These are phyloP conservation scores for Rhytidiadelphus loreus DNA, from an alignment of 225 moss, liverwort and hornwort species.

Conservation along the genomic window DNA sequence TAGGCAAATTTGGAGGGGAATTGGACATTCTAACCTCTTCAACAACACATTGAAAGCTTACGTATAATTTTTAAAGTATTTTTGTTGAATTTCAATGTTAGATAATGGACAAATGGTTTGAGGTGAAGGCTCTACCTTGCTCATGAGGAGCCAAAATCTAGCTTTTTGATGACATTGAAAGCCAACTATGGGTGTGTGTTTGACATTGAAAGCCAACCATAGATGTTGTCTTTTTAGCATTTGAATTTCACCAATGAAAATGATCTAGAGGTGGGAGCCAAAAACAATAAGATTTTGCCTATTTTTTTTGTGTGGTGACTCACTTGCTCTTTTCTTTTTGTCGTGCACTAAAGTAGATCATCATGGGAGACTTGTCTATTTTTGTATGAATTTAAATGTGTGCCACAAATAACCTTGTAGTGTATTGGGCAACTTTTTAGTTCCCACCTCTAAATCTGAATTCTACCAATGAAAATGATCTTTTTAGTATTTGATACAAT, in stretches of 20 bases:
- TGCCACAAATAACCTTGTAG: too few relatives aligned
- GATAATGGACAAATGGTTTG: not conserved
- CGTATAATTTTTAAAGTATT: not conserved
- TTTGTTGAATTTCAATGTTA: not conserved
- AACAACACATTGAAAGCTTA: not conserved
- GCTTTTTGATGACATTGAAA: not conserved
- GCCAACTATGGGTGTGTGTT: too few relatives aligned
- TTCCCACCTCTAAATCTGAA: fast-evolving
- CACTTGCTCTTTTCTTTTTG: not conserved
- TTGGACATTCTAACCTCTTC: not conserved
- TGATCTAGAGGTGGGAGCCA: too few relatives aligned
- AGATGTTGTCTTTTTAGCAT: too few relatives aligned
- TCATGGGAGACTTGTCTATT: not conserved
- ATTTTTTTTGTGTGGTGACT: not conserved
- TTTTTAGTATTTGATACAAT: fast-evolving
- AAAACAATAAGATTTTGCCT: not conserved
- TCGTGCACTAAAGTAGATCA: not conserved
- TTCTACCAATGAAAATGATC: not conserved
- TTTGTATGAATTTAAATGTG: not conserved
- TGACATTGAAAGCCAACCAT: too few relatives aligned
- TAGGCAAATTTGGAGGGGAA: not conserved
- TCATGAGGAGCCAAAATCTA: fast-evolving
- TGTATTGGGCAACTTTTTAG: not conserved
- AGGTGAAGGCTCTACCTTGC: not conserved
- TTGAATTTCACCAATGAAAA: too few relatives aligned